These are phyloP conservation scores for Xylaria hypoxylon DNA, from an alignment of 2,329 filamentous ascomycete genomes.

Conservation along the genomic window DNA sequence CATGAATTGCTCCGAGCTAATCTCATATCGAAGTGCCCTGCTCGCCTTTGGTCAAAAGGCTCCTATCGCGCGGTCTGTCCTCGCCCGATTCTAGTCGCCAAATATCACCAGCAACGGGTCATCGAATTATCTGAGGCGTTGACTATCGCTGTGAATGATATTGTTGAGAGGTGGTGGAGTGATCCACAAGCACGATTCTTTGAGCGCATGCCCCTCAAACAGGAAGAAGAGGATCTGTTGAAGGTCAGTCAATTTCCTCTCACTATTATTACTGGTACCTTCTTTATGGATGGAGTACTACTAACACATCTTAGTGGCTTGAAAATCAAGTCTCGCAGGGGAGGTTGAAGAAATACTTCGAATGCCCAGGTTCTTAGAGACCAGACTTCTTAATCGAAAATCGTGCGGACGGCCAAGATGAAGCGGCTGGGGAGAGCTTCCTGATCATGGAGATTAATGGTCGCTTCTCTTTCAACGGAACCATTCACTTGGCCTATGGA, in stretches of 20 bases:
- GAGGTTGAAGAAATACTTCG: slow-evolving; percentile 41
- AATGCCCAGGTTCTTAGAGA: slow-evolving; percentile 52
- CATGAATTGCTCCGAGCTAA: slow-evolving; percentile 16
- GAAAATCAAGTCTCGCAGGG: slow-evolving; percentile 46
- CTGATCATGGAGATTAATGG: slow-evolving; percentile 57
- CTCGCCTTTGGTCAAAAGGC: slow-evolving; percentile 48
- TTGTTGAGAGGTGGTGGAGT: slow-evolving; percentile 56
- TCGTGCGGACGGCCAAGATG: slow-evolving; percentile 17
- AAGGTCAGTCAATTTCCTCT: slow-evolving; percentile 39
- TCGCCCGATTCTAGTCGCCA: slow-evolving; percentile 52
- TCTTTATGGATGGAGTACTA: background rate
- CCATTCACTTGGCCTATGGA: slow-evolving; percentile 49
- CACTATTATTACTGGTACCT: background rate
- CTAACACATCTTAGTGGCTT: slow-evolving; percentile 46
- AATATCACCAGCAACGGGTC: slow-evolving; percentile 50
- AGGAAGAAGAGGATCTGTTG: slow-evolving; percentile 49
- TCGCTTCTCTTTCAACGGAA: slow-evolving; percentile 56
- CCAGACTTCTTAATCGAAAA: slow-evolving; percentile 56
- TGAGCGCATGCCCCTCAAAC: slow-evolving; percentile 52
- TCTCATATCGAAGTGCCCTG: slow-evolving; percentile 26
- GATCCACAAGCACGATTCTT: slow-evolving; percentile 50
- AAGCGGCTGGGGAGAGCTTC: slow-evolving; percentile 42
- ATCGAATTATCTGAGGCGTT: slow-evolving; percentile 50
- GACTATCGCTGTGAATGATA: slow-evolving; percentile 50
- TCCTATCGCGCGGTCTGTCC: slow-evolving; percentile 48